phyloP scores from a whole-genome alignment of 225 moss, liverwort and hornwort genomes.

The Thuidium tamariscinum region DNA sequence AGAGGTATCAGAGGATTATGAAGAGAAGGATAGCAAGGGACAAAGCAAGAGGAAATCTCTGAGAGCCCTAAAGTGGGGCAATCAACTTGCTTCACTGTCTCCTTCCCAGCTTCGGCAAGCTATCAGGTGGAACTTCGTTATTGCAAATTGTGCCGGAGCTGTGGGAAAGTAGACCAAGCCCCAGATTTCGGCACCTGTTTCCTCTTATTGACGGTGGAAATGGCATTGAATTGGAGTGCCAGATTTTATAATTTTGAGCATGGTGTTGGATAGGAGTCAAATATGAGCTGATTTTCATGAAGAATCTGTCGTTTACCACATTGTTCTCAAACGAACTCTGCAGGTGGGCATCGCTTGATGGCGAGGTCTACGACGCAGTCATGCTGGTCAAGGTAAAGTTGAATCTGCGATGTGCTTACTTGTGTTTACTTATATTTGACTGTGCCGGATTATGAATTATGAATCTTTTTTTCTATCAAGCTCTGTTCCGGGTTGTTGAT shows the following conservation, averaged over 20 bases:
- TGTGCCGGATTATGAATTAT: background rate
- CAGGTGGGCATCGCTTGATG: conserved; percentile 82
- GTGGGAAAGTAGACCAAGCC: background rate
- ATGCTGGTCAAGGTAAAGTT: conserved; percentile 74
- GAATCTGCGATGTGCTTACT: background rate
- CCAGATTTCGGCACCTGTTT: background rate
- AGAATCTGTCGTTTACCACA: background rate
- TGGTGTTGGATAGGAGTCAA: background rate
- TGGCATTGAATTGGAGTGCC: background rate
- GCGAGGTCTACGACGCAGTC: conserved; percentile 77
- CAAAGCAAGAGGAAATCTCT: conserved; percentile 69
- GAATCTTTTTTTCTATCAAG: background rate
- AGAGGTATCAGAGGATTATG: conserved; percentile 7
- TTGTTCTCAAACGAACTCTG: background rate
- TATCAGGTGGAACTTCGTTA: conserved; percentile 29
- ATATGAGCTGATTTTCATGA: background rate
- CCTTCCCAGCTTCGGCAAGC: conserved; percentile 74
- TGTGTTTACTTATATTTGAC: background rate
- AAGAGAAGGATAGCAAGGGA: conserved; percentile 60
- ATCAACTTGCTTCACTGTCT: conserved; percentile 51
- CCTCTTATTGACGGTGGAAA: background rate
- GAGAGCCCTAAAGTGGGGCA: conserved; percentile 61
- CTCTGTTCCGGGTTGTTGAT: background rate
- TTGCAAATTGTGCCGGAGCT: background rate
- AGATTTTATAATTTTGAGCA: background rate